Evolutionary conservation across 495 filamentous ascomycete genomes (phyloP), one percentile per base, ranked within the genome.

Genomic region (Amniculicola lignicola): DNA sequence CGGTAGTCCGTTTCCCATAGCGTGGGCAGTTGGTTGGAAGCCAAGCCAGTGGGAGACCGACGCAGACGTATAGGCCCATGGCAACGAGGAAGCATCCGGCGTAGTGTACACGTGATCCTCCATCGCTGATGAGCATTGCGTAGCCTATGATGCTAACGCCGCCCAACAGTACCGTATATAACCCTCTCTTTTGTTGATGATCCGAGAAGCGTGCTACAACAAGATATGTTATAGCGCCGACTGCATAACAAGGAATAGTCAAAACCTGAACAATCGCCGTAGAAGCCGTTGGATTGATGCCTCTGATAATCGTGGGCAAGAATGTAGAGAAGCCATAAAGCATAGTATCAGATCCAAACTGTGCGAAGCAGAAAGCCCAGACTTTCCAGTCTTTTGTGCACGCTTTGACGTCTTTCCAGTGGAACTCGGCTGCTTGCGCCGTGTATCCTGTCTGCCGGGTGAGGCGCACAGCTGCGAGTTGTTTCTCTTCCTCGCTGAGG

Each of bases 301-400:
- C 82, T 23, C 79, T 71, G 70, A 91, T 89, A 59, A 91, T 90
- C 19, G 85, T 91, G 0, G 87, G 87, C 2, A 89, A 72, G 62
- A 91, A 91, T 1, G 84, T 88, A 56, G 78, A 82, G 68, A 81
- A 91, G 2, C 85, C 85, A 66, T 91, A 91, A 0, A 89, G 75
- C 79, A 89, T 84, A 7, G 81, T 87, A 61, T 85, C 84, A 10
- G 75, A 71, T 1, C 85, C 83, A 56, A 89, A 89, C 63, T 87
- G 79, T 2, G 69, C 85, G 37, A 82, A 69, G 58, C 79, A 85
- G 67, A 89, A 88, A 0, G 74, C 63, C 71, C 76, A 83, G n/a
- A 82, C 69, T 56, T 80, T 81, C 81, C 82, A 86, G 62, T 87
- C 83, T 51, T 58, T 73, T 45, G 84, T 71, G 0, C 75, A 78